These are phyloP conservation scores for Nigrospora sphaerica DNA, from an alignment of 2,329 filamentous ascomycete genomes.

Conservation along the genomic window DNA sequence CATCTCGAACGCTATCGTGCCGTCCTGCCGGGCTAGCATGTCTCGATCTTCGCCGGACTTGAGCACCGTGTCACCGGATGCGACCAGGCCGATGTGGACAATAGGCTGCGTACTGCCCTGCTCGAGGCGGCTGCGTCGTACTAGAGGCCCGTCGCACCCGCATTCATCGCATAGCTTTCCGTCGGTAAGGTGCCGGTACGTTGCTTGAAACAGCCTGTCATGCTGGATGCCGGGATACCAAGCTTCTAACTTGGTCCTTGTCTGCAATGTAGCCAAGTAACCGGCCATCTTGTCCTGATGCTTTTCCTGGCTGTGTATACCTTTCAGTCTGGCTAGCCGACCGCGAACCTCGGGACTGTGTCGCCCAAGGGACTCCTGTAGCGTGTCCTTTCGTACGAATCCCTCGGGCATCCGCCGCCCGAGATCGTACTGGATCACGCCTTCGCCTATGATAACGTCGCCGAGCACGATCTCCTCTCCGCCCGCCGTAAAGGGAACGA, in stretches of 20 bases:
- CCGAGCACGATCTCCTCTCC: too few species aligned
- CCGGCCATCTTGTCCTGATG: constrained; percentile 1
- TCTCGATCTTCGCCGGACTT: constrained; percentile 29
- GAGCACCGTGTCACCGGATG: constrained; percentile 31
- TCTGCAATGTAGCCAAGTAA: too few species aligned
- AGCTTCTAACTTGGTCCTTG: too few species aligned
- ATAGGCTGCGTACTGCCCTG: too few species aligned
- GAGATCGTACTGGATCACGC: too few species aligned
- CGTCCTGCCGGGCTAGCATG: constrained; percentile 14
- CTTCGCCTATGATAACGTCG: too few species aligned
- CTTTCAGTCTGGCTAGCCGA: too few species aligned
- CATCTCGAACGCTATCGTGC: constrained; percentile 25
- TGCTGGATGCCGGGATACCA: constrained; percentile 6
- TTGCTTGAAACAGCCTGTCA: constrained; percentile 10
- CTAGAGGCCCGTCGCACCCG: constrained; percentile 10
- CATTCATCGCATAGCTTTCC: constrained; percentile 4
- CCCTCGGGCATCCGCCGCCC: too few species aligned
- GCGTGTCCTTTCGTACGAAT: too few species aligned
- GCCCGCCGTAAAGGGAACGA: constrained; percentile 7
- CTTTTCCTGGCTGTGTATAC: constrained; percentile 3
- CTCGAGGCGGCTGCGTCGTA: constrained; percentile 12
- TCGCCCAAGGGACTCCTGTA: too few species aligned
- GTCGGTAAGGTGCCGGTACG: constrained; percentile 9
- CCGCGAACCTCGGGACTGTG: too few species aligned
- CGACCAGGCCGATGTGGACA: constrained; percentile 29